Evolutionary conservation across 108 stramenopile species (phyloP), one percentile per base, ranked within the genome.

Genomic region (Pelagomonas calceolata): DNA sequence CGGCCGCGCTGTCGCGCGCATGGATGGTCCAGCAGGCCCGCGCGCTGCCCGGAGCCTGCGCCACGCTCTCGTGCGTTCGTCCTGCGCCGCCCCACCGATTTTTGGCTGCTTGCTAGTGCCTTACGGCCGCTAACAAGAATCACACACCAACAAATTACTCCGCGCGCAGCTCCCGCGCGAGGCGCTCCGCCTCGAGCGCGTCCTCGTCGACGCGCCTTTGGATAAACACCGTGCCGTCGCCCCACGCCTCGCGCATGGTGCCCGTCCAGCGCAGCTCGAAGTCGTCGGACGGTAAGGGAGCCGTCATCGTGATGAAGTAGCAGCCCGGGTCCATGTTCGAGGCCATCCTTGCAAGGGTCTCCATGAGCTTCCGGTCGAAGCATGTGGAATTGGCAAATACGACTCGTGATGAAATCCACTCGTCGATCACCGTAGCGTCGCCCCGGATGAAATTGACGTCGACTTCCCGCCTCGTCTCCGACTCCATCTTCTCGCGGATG

Each of bases 361-460:
- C 43, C 84, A 86, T 75, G 39, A 84, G 78, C 60, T 78, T 74
- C 21, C 76, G 66, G 32, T 64, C 76, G 73, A 85, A 86, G 72
- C 85, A 86, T 9, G 85, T 86, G 32, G 80, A 79, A 69, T 86
- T 85, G 37, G 80, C 84, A 51, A 86, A 86, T 4, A 82, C 77
- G n/a, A 86, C 60, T 36, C 80, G 75, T 26, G 80, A 80, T 39
- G 84, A 83, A 32, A 65, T 37, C 85, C 83, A 82, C n/a, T n/a
- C n/a, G 68, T 85, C 85, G 43, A 71, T 74, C 0, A 74, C 68
- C 34, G 77, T 36, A 34, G 70, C 68, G 39, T 81, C 83, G n/a
- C 72, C 69, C 15, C 66, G 75, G 36, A 78, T 39, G 36, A 81
- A 76, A 36, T 79, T 64, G 7, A 79, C 32, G 30, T 73, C 37